Base-by-base conservation (phyloP, 495 filamentous ascomycete species). In the Pseudoneurospora amorphoporcata region DNA sequence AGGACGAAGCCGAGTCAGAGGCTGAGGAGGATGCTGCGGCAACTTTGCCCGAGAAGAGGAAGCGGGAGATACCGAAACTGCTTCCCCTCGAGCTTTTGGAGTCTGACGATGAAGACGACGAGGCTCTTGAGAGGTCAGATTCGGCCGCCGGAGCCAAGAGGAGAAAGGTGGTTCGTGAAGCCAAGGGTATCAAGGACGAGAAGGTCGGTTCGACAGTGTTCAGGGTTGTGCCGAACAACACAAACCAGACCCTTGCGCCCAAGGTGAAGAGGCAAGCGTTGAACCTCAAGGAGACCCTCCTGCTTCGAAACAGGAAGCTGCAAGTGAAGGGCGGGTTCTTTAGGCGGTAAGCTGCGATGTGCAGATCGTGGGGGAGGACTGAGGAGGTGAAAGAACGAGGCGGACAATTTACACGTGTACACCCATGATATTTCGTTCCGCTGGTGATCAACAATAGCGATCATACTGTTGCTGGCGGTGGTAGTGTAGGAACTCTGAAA, bases 71-170 rank as follows among this genome's bases (percentile, higher is more conserved):
- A 4, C 83, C 82, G 8, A 78, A 81, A 3, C 71, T 84, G 3
- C 81, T 86, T 0, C 83, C 84, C 8, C 79, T 80, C n/a, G 84
- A 86, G 41, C 77, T 86, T 68, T 75, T 86, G 6, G 84, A 85
- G 65, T 85, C 84, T 1, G 82, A 82, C 45, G 78, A 81, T 4
- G 81, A 84, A 70, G 79, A 80, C 39, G 78, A 80, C 14, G 77
- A 75, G 45, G 71, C 69, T 4, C n/a, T 68, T 19, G 70, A 72
- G 39, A 35, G 73, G 43, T 32, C 75, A 72, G 76, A 73, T 68
- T 68, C 76, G 1, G 68, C 37, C 17, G 71, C 68, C 43, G 73
- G 74, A 70, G 72, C 78, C 23, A 82, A 82, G 76, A 81, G 81
- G 70, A 80, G 77, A 72, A 85, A 77, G 45, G 75, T 83, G 16